These are phyloP conservation scores for Apiotrichum siamense DNA, from an alignment of 1,284 basidiomycete genomes.

Conservation along the genomic window DNA sequence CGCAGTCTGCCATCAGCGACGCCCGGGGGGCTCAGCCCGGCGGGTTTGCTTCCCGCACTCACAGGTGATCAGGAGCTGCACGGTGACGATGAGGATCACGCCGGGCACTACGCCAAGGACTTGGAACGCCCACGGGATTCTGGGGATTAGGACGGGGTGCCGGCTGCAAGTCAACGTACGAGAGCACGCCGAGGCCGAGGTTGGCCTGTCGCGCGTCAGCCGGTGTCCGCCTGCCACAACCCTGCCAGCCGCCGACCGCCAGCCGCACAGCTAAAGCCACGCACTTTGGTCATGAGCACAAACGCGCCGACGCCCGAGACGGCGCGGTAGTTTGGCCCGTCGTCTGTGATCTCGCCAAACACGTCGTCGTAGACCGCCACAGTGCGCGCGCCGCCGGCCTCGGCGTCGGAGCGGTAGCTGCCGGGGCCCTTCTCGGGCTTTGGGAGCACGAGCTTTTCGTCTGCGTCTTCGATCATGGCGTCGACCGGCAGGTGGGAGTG, in stretches of 20 bases:
- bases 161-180: too few relatives aligned
- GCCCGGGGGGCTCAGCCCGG: background rate
- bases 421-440: too few relatives aligned
- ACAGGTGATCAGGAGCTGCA: slow-evolving; percentile 1
- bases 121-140: slow-evolving; percentile 27
- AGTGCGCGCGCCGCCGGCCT: background rate
- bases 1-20: background rate
- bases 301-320: slow-evolving; percentile 6
- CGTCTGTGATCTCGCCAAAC: slow-evolving; percentile 21
- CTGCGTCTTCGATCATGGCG: too few relatives aligned
- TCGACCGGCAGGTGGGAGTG: too few relatives aligned
- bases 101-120: slow-evolving; percentile 28
- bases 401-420: too few relatives aligned
- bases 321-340: slow-evolving; percentile 25
- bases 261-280: background rate
- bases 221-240: background rate
- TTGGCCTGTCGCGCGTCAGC: slow-evolving; percentile 7
- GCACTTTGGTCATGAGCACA: slow-evolving; percentile 15
- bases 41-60: background rate
- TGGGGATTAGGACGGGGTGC: too few relatives aligned
- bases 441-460: too few relatives aligned
- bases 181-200: slow-evolving; percentile 30
- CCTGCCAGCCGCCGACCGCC: too few relatives aligned
- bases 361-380: slow-evolving; percentile 17
- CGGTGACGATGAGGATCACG: slow-evolving; percentile 20